Evolutionary conservation across 2,329 filamentous ascomycete species (phyloP).

Genomic region (Hypoxylon sp.): DNA sequence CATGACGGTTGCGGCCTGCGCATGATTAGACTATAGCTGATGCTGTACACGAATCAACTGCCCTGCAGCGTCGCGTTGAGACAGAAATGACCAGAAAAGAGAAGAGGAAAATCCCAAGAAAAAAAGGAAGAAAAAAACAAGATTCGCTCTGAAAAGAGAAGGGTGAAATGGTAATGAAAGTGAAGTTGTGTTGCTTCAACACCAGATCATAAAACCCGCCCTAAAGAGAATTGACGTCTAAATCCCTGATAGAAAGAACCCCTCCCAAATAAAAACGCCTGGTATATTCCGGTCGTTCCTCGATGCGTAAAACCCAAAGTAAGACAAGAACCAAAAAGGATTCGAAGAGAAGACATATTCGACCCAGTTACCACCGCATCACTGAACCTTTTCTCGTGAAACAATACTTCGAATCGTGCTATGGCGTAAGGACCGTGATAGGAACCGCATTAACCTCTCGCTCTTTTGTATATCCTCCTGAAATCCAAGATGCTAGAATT

Average conservation of each 20-base stretch:
- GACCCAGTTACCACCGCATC: constrained; percentile 12
- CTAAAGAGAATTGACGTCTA: constrained; percentile 14
- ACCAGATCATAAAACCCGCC: constrained; percentile 14
- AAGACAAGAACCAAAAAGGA: constrained; percentile 12
- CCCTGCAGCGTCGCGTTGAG: constrained; percentile 23
- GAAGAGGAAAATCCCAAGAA: constrained; percentile 26
- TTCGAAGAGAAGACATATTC: constrained; percentile 29
- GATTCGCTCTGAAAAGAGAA: constrained; percentile 19
- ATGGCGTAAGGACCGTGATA: constrained; percentile 17
- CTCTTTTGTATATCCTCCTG: constrained; percentile 32
- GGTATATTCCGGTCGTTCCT: constrained; percentile 43
- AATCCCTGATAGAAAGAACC: constrained; percentile 25
- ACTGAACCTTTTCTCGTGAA: constrained; percentile 26
- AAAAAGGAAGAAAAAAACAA: constrained; percentile 24
- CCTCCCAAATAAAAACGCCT: constrained; percentile 47
- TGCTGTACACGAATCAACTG: constrained; percentile 29
- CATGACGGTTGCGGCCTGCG: constrained; percentile 36
- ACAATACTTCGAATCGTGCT: constrained; percentile 20
- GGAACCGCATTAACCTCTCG: constrained; percentile 31
- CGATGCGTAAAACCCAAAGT: constrained; percentile 21
- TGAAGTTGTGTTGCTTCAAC: constrained; percentile 19
- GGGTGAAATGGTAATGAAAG: too few relatives aligned
- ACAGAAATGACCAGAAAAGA: constrained; percentile 20
- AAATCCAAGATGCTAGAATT: constrained; percentile 33
- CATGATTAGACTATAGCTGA: constrained; percentile 28